Evolutionary conservation across 495 filamentous ascomycete species (phyloP).

Genomic region (Penicillium soppii): DNA sequence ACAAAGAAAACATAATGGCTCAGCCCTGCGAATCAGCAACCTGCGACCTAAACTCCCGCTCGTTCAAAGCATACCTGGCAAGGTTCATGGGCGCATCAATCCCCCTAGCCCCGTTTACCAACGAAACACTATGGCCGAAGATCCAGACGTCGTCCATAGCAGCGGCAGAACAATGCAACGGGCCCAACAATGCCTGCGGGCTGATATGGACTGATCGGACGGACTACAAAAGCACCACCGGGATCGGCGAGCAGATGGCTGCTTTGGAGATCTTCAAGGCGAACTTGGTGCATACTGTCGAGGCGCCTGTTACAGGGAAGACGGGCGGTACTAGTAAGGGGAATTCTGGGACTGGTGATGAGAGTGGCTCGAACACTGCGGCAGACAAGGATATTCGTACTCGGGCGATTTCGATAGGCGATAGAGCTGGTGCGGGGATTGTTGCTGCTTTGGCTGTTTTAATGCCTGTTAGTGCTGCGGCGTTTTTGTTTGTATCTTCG

Average conservation of each 20-base stretch:
- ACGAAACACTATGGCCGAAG: conserved; percentile 54
- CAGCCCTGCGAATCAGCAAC: conserved; percentile 56
- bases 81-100: conserved; percentile 69
- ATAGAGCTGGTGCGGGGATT: conserved; percentile 61
- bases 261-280: conserved; percentile 64
- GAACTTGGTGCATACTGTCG: conserved; percentile 40
- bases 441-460: conserved; percentile 50
- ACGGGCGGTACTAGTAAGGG: conserved; percentile 71
- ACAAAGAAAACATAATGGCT: conserved; percentile 49
- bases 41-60: conserved; percentile 69
- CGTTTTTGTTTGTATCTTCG: conserved; percentile 35
- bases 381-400: conserved; percentile 7
- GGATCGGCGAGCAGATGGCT: conserved; percentile 67
- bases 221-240: conserved; percentile 50
- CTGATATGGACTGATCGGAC: conserved; percentile 52
- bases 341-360: conserved; percentile 55
- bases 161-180: conserved; percentile 66
- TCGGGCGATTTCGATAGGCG: conserved; percentile 43
- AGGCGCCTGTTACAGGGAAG: conserved; percentile 53
- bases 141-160: conserved; percentile 61
- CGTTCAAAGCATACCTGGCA: conserved; percentile 78
- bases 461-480: conserved; percentile 38
- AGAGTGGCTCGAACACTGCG: not conserved
- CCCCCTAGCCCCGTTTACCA: conserved; percentile 64
- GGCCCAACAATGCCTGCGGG: conserved; percentile 60